Conservation (phyloP, 768 basidiomycete genomes). For the Tylopilus plumbeoviolaceoides region DNA sequence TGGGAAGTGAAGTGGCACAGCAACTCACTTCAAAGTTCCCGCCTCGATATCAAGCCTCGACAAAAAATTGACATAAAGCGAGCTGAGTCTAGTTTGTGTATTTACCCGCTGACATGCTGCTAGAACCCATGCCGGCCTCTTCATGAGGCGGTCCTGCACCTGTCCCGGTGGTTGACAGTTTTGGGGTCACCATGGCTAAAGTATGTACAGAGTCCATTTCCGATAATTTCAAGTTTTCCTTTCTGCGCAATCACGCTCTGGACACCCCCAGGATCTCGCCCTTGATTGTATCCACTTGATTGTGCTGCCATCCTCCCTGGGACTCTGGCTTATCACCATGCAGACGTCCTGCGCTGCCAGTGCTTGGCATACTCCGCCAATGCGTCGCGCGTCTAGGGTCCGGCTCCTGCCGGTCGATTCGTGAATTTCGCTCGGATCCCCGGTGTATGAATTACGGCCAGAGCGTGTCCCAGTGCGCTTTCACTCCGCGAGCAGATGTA, state of each 20-base stretch:
- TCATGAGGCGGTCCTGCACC: conserved; percentile 13
- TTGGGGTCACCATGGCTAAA: conserved; percentile 22
- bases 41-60: conserved; percentile 6
- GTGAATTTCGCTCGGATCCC: not conserved
- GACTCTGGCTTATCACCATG: conserved; percentile 9
- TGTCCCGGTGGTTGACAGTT: conserved; percentile 30
- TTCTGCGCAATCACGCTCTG: conserved; percentile 7
- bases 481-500: conserved; percentile 10
- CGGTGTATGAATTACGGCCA: conserved; percentile 8
- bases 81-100: not conserved
- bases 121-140: conserved; percentile 2
- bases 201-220: conserved; percentile 5
- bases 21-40: not conserved
- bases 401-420: conserved; percentile 8
- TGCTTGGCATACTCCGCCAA: not conserved
- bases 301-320: not conserved
- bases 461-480: conserved; percentile 13
- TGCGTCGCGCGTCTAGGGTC: conserved; percentile 17
- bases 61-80: conserved; percentile 27
- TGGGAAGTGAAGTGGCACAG: conserved; percentile 7
- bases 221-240: not conserved
- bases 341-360: not conserved
- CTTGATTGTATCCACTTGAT: not conserved
- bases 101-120: conserved; percentile 14
- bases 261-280: conserved; percentile 1